These are phyloP conservation scores for Lycium barbarum DNA, from an alignment of 257 asterid genomes.

Conservation along the genomic window DNA sequence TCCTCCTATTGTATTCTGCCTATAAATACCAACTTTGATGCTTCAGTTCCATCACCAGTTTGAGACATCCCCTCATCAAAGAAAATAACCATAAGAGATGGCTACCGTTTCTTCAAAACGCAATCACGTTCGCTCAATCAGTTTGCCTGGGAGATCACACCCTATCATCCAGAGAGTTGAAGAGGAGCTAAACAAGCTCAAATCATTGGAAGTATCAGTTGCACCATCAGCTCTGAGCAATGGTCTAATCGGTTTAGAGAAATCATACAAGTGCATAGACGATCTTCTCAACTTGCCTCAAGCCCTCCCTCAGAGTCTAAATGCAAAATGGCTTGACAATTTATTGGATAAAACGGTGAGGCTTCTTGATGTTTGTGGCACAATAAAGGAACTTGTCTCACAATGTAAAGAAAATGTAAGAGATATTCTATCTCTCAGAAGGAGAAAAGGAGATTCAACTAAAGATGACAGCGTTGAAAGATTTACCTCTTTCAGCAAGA, in stretches of 20 bases:
- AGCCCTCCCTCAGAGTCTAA: slow-evolving; percentile 16
- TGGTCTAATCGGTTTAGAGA: slow-evolving; percentile 1
- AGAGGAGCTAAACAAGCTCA: slow-evolving; percentile 32
- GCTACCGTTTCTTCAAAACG: slow-evolving; percentile 18
- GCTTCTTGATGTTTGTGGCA: slow-evolving; percentile 40
- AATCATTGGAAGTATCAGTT: slow-evolving; percentile 13
- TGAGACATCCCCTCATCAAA: not conserved
- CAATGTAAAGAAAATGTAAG: slow-evolving; percentile 38
- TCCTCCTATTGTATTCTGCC: slow-evolving; percentile 11
- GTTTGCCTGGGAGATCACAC: slow-evolving; percentile 29
- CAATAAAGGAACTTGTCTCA: slow-evolving; percentile 33
- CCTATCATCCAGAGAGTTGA: slow-evolving; percentile 26
- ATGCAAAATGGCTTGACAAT: slow-evolving; percentile 30
- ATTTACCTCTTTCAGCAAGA: too few relatives aligned
- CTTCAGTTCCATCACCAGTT: not conserved
- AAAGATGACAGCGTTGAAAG: too few relatives aligned
- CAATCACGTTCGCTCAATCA: slow-evolving; percentile 24
- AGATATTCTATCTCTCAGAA: slow-evolving; percentile 39
- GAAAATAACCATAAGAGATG: not conserved
- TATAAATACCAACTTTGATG: not conserved
- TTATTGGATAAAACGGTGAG: slow-evolving; percentile 34
- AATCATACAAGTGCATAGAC: not conserved
- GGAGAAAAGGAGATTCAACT: slow-evolving; percentile 35
- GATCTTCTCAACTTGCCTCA: slow-evolving; percentile 30
- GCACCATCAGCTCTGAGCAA: not conserved